Evolutionary conservation across 208 protist species (phyloP), one percentile per base, ranked within the genome.

Genomic region (Porcisia hertigi): DNA sequence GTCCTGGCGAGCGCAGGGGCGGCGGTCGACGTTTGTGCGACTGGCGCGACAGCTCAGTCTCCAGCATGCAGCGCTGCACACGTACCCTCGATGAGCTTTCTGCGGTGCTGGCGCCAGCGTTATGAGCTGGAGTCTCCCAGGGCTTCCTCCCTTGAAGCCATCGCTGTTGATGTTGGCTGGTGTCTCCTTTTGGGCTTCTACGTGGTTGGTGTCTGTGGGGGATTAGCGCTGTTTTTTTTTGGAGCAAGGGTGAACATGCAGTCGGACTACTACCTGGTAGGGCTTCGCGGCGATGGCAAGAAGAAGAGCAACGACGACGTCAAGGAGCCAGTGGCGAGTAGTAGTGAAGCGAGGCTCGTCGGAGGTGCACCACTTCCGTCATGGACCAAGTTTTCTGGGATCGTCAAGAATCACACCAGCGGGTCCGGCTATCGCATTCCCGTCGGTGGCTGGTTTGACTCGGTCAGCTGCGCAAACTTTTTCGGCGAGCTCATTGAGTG

Each of bases 381-480:
- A 36, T 41, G 30, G 66, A 9, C 43, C 25, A 43, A 2, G n/a
- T n/a, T 34, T 9, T 71, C 47, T 39, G 16, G 25, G 34, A 34
- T 12, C 5, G 36, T 20, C 23, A 63, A 60, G 36, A 39, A 45
- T 1, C 43, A 47, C 34, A 41, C 43, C 53, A 49, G 73, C 14
- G 14, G n/a, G n/a, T 16, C 49, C 1, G 43, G 62, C 3, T 94
- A 95, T 69, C 69, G 69, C 25, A 92, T 95, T 36, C 91, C 93
- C 3, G 72, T 82, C 34, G 87, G 88, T 36, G 82, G 81, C 20
- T 83, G 79, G 59, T 97, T 97, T 71, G 79, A 88, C 25, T 73
- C 57, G 23, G 84, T 97, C n/a, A 92, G 88, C 80, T 95, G 91
- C 67, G 82, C 91, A 0, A 97, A 97, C 76, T 94, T 94, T 55